These are phyloP conservation scores for Tremellales sp. DNA, from an alignment of 1,284 basidiomycete species.

Conservation along the genomic window DNA sequence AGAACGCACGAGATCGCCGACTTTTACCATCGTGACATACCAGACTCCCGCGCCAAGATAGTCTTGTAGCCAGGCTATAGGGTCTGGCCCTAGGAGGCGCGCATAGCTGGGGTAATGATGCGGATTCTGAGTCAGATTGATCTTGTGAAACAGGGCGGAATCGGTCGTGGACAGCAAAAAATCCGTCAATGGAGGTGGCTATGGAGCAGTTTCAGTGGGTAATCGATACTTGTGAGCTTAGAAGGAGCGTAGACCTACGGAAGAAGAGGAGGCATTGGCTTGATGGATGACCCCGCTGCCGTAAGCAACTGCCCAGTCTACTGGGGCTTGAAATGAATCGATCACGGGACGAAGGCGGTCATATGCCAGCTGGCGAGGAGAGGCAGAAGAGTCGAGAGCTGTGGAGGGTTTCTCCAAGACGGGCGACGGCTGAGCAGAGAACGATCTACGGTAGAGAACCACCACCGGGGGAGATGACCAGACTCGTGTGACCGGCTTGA, in stretches of 20 bases:
- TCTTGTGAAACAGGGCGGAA: constrained; percentile 85
- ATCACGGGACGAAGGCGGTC: constrained; percentile 36
- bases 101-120: constrained; percentile 84
- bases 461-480: no score
- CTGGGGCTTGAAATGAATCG: constrained; percentile 31
- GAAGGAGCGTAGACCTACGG: neutral
- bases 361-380: constrained; percentile 21
- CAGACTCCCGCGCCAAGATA: constrained; percentile 78
- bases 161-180: constrained; percentile 94
- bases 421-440: no score
- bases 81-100: constrained; percentile 66
- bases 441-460: no score
- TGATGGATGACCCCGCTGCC: constrained; percentile 47
- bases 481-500: no score
- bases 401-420: no score
- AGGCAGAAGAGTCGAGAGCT: no score
- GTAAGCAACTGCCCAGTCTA: constrained; percentile 48
- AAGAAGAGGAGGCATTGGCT: constrained; percentile 22
- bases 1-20: constrained; percentile 71
- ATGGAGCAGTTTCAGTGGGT: neutral
- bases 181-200: constrained; percentile 74
- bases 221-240: neutral
- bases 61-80: constrained; percentile 72
- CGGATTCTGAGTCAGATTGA: constrained; percentile 87
- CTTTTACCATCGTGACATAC: constrained; percentile 88